Evolutionary conservation across 345 rosid species (phyloP).

Genomic region (Gossypium sturtianum): DNA sequence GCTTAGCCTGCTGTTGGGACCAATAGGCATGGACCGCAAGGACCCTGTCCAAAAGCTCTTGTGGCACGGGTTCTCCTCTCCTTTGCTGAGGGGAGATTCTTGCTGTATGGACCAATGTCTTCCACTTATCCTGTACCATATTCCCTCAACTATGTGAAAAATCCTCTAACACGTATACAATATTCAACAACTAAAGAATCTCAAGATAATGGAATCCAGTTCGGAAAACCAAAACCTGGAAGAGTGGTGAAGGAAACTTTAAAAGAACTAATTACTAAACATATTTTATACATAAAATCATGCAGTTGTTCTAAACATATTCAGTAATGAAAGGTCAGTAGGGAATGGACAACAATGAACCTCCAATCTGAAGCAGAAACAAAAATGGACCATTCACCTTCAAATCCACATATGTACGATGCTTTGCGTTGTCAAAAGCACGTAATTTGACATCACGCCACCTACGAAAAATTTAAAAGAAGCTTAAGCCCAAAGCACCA

Average conservation of each 20-base stretch:
- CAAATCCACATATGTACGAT: slow-evolving; percentile 28
- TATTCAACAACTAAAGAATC: background rate
- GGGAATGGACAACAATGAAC: background rate
- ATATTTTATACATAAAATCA: too few relatives aligned
- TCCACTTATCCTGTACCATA: slow-evolving; percentile 30
- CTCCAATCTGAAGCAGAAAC: background rate
- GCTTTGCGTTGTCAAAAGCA: slow-evolving; percentile 29
- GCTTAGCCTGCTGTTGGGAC: slow-evolving; percentile 25
- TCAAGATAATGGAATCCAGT: background rate
- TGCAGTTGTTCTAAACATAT: too few relatives aligned
- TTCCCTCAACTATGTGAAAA: background rate
- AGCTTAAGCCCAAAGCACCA: too few relatives aligned
- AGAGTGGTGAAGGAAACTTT: background rate
- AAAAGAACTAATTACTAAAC: too few relatives aligned
- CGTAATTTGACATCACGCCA: slow-evolving; percentile 30
- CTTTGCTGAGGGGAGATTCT: slow-evolving; percentile 34
- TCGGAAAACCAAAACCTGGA: background rate
- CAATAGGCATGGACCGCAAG: slow-evolving; percentile 24
- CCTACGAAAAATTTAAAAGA: background rate
- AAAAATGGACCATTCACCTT: slow-evolving; percentile 17
- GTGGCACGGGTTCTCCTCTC: slow-evolving; percentile 32
- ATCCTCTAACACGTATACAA: background rate
- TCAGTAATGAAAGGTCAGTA: background rate
- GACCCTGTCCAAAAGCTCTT: slow-evolving; percentile 29
- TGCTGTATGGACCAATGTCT: slow-evolving; percentile 31